phyloP scores from a whole-genome alignment of 2,329 filamentous ascomycete genomes.

The Phaeomoniella chlamydospora region DNA sequence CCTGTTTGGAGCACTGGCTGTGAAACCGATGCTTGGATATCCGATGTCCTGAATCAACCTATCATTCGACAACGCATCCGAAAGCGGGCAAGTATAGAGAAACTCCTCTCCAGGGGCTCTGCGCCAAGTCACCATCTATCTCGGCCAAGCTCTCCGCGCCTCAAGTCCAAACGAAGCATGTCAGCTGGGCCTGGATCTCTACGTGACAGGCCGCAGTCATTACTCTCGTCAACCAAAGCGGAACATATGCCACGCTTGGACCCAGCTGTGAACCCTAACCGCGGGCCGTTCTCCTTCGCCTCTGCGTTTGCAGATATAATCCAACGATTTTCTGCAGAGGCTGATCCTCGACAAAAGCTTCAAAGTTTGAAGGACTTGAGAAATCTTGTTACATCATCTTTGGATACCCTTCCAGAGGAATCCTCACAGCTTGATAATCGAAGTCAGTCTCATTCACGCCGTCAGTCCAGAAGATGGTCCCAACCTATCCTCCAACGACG shows the following conservation, averaged over 20 bases:
- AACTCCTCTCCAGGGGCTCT: conserved; percentile 17
- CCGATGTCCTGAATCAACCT: conserved; percentile 34
- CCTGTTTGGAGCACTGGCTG: conserved; percentile 77
- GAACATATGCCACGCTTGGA: not conserved
- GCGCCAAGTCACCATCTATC: conserved; percentile 8
- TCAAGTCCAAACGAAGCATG: not conserved
- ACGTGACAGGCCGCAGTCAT: not conserved
- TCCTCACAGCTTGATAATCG: conserved; percentile 3
- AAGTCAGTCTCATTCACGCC: conserved; percentile 15
- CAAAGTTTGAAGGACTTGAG: not conserved
- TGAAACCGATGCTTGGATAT: conserved; percentile 84
- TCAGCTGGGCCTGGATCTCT: not conserved
- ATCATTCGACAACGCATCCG: conserved; percentile 25
- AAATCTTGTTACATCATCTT: not conserved
- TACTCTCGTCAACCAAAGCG: not conserved
- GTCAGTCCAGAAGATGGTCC: conserved; percentile 9
- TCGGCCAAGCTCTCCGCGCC: not conserved
- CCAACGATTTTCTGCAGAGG: conserved; percentile 75
- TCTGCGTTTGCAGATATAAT: conserved; percentile 40
- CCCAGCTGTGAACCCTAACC: not conserved
- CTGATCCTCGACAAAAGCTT: conserved; percentile 77
- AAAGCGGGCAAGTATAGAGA: conserved; percentile 21
- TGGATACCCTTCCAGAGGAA: not conserved
- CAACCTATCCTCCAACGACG: conserved; percentile 19
- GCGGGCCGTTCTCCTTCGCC: not conserved